Base-by-base conservation (phyloP, 2,329 filamentous ascomycete species). In the Pseudohalonectria lignicola region DNA sequence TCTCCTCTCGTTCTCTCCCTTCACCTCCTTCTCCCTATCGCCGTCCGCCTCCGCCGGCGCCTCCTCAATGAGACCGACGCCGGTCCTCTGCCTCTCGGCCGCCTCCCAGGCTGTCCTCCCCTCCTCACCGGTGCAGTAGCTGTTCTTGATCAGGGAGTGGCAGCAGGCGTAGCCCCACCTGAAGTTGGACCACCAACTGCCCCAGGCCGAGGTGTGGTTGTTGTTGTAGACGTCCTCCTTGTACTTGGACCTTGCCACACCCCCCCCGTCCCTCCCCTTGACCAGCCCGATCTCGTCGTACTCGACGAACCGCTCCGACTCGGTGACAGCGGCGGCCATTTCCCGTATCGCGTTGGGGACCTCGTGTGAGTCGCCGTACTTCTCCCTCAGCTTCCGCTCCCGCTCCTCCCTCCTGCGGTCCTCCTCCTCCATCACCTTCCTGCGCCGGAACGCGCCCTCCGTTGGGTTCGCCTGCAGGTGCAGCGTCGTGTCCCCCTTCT, bases 391-490 rank as follows among this genome's bases (percentile, higher is more conserved):
- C 34, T 77, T 68, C 54, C 80, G 84, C 49, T 79, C 75, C 43
- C 78, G 71, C 30, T 82, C 76, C 23, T 73, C 68, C 31, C 77
- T 78, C 56, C 80, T 82, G 47, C 69, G 67, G 44, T 86, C 79
- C 2, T 73, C 73, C 44, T 90, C 86, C 41, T 84, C 79, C 7
- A 71, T 64, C 53, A 92, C 83, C 54, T 86, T 86, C 61, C 86
- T 88, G 25, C 87, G 77, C 45, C 79, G 73, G 41, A 88, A 78
- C 50, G 92, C 88, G 39, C 90, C 92, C 2, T 87, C 87, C 0
- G 92, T 98, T 1, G 92, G 92, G 55, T 98, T 98, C 19, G 92
- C 92, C 58, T 98, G 92, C 13, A 98, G 59, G 69, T 98, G 93
- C 43, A 88, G 71, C 45, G 79, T 81, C 32, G 87, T 84, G 51